phyloP scores from a whole-genome alignment of 2,329 filamentous ascomycete species.

The Byssothecium circinans region DNA sequence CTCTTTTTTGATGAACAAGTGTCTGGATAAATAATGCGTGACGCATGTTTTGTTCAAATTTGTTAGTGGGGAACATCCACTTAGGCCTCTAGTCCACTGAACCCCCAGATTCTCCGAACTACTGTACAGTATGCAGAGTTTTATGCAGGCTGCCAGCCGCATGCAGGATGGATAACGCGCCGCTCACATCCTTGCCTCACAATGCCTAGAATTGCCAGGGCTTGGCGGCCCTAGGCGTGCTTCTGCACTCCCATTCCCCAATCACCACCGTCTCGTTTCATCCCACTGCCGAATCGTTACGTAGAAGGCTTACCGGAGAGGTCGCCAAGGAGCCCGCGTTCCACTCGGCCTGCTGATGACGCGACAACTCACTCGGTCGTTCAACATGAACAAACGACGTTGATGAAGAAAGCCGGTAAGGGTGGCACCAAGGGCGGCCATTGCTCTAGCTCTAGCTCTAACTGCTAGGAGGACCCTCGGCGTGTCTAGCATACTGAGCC shows the following conservation, averaged over 20 bases:
- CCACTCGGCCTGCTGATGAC: background rate
- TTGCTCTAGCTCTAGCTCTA: too few species aligned
- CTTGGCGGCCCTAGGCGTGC: constrained; percentile 5
- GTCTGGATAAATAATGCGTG: too few species aligned
- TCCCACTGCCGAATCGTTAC: background rate
- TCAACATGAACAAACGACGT: too few species aligned
- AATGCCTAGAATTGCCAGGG: constrained; percentile 3
- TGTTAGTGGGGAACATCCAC: background rate
- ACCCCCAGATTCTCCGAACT: constrained; percentile 10
- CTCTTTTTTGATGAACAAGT: too few species aligned
- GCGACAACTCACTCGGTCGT: background rate
- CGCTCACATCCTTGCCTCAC: background rate
- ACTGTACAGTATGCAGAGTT: constrained; percentile 9
- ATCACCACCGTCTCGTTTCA: constrained; percentile 1
- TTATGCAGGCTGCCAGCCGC: constrained; percentile 16
- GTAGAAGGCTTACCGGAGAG: constrained; percentile 1
- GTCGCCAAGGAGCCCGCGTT: background rate
- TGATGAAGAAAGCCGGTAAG: too few species aligned
- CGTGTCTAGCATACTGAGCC: background rate
- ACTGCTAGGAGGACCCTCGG: too few species aligned
- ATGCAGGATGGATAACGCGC: constrained; percentile 12
- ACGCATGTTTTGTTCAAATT: constrained; percentile 1
- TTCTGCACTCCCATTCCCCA: background rate
- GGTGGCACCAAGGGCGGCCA: too few species aligned
- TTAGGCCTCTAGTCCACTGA: background rate